Percentiles rank a stretch among this genome's conserved stretches.
Evolutionary conservation across 2,329 filamentous ascomycete genomes (phyloP).

Genomic region (Graphilbum fragrans): DNA sequence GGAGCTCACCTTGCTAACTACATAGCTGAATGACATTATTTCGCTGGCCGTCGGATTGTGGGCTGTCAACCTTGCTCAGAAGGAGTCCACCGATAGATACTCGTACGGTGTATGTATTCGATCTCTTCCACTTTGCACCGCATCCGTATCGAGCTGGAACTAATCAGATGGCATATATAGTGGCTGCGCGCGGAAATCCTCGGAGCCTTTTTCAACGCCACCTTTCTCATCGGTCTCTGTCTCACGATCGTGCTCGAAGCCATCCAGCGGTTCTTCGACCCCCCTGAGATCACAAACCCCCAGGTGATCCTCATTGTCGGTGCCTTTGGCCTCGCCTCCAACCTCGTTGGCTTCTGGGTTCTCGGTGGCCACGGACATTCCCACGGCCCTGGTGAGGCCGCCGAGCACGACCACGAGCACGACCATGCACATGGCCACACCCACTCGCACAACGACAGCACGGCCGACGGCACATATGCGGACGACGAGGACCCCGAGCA

Average conservation of each 20-base stretch:
- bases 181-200: constrained; percentile 97
- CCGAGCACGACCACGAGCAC: constrained; percentile 30
- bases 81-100: constrained; percentile 78
- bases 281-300: constrained; percentile 75
- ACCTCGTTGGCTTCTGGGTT: constrained; percentile 77
- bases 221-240: constrained; percentile 93
- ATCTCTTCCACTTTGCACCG: not conserved
- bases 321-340: constrained; percentile 72
- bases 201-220: constrained; percentile 91
- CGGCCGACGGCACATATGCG: constrained; percentile 34
- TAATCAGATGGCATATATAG: constrained; percentile 25
- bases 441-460: constrained; percentile 17
- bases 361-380: constrained; percentile 89
- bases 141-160: not conserved
- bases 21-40: constrained; percentile 87
- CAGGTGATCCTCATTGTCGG: constrained; percentile 84
- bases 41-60: constrained; percentile 86
- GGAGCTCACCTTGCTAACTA: not conserved
- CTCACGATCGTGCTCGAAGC: constrained; percentile 95
- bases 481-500: constrained; percentile 13
- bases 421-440: constrained; percentile 22
- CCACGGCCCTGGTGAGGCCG: constrained; percentile 47
- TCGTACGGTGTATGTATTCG: constrained; percentile 69
- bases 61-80: constrained; percentile 83
- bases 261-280: constrained; percentile 81